Evolutionary conservation across 2,329 filamentous ascomycete species (phyloP), one percentile per base, ranked within the genome.

Genomic region (Arthrinium phaeospermum): DNA sequence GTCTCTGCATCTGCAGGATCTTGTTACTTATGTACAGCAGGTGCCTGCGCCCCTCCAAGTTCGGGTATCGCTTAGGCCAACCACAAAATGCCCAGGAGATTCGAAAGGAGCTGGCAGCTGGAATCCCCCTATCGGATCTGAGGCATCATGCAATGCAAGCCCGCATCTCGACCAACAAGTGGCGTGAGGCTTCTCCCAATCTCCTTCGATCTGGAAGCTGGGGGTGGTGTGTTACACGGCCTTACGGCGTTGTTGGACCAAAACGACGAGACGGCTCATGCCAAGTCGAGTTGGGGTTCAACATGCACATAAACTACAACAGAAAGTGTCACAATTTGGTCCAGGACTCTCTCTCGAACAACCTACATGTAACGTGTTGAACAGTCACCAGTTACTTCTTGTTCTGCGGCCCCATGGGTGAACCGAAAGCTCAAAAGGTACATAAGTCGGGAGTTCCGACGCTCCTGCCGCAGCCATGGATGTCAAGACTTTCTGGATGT

Each of bases 171-270:
- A 22, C 30, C 16, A 61, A 34, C 53, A 61, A 61, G 53, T 37
- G 37, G 10, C 37, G n/a, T 27, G 30, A 19, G 34, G 16, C 27
- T 61, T 37, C 53, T 37, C 53, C 27, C 53, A n/a, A 16, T 16
- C 10, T 41, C 22, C 12, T 34, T 22, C 16, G 57, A 34, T 64
- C 41, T 64, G 19, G 10, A 64, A 24, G 10, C 57, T 19, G 19
- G 34, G 51, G 57, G 10, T 64, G 57, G 34, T 64, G 57, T 64
- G 57, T 64, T 64, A 41, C 57, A 64, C 57, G 10, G 22, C 19
- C 30, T 64, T 34, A 1, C 34, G 34, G n/a, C 57, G 34, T 64
- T 8, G 57, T 64, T n/a, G 22, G 57, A 64, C 57, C 37, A 41
- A 64, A 41, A 19, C 6, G 51, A 41, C 57, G 34, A 64, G 34